phyloP scores from a whole-genome alignment of 805 yeast genomes.

The Wickerhamiella cacticola region DNA sequence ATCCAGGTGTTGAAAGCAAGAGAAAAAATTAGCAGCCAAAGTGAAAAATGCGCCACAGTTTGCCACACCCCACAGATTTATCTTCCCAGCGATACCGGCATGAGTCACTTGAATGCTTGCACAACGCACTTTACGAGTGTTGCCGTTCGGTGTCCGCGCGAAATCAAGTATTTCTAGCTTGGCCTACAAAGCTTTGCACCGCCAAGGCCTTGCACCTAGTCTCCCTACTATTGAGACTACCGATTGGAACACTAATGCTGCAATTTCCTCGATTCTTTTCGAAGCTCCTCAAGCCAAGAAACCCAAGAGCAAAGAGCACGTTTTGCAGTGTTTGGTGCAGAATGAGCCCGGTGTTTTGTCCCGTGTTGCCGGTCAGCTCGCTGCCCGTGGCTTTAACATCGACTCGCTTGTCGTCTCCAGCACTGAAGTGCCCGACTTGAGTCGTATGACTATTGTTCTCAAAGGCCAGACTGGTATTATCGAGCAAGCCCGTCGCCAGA shows the following conservation, averaged over 20 bases:
- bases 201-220: constrained; percentile 77
- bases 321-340: constrained; percentile 91
- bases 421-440: constrained; percentile 89
- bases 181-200: constrained; percentile 85
- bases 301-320: constrained; percentile 70
- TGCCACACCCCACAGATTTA: too few relatives aligned
- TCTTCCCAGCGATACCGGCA: too few relatives aligned
- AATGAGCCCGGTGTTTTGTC: constrained; percentile 97
- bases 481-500: constrained; percentile 96
- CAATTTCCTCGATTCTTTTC: constrained; percentile 87
- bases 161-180: constrained; percentile 71
- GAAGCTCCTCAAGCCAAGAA: constrained; percentile 59
- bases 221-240: constrained; percentile 90
- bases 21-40: too few relatives aligned
- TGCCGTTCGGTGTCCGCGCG: constrained; percentile 9
- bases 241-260: constrained; percentile 90
- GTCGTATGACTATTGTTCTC: constrained; percentile 92
- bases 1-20: too few relatives aligned
- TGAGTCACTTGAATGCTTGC: constrained; percentile 5
- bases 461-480: constrained; percentile 92
- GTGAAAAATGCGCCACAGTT: neutral
- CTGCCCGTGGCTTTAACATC: constrained; percentile 97
- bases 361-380: constrained; percentile 85
- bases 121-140: neutral
- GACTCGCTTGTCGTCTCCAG: constrained; percentile 94